Base-by-base conservation (phyloP, 2,329 filamentous ascomycete species). In the Alternaria gaisen region DNA sequence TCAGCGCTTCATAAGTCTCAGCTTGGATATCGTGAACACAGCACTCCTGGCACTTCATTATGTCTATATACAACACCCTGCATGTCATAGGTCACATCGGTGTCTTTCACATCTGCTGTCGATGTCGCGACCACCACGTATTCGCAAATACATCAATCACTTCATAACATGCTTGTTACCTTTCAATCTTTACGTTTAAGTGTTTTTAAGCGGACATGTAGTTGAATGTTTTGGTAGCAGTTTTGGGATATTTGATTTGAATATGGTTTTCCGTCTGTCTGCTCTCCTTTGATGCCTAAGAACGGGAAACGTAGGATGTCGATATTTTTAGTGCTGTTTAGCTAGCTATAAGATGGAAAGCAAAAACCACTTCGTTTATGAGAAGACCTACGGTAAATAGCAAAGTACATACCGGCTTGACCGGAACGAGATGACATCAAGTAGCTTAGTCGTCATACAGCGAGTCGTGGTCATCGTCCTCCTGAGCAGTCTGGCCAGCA, bases 381-480 rank as follows among this genome's bases (percentile, higher is more conserved):
- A 16, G 8, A 50, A 18, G 10, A 16, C 6, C n/a, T 18, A 47
- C 16, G 30, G 22, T 30, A 55, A 1, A 34, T 20, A 24, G 54
- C 42, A 38, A 12, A 14, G 14, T 20, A 22, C 14, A 55, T 20
- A n/a, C 18, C 30, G 18, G 9, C 34, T 36, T 20, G 20, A 44
- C n/a, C 18, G 7, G 10, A 18, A 44, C 16, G 18, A 52, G 2
- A 47, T 43, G 30, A 22, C 36, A 16, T 36, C 11, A 48, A 14
- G 40, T 57, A 41, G n/a, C 44, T 72, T 42, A 74, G 30, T 67
- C 60, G 14, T 56, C 70, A 52, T 72, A 70, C 28, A 74, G 62
- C 12, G 64, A 71, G 38, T 73, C 67, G 6, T 61, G 53, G 12
- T 68, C 69, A 26, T 69, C 69, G 26, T 67, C 59, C 14, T 55